These are phyloP conservation scores for Aspergillus cejpii DNA, from an alignment of 2,329 filamentous ascomycete species.

Conservation along the genomic window DNA sequence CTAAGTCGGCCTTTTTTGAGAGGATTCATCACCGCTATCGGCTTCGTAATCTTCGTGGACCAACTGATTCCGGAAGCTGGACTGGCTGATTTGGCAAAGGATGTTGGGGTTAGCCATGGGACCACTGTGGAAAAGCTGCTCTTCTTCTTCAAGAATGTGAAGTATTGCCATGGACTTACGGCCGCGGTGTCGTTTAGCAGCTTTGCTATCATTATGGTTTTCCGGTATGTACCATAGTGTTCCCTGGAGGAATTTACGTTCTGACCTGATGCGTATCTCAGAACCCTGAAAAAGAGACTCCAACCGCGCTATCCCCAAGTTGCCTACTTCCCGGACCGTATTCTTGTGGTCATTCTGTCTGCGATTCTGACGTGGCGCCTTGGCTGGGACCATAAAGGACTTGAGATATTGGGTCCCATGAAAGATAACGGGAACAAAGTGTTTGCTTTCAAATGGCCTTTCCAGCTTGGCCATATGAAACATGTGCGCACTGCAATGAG, in stretches of 20 bases:
- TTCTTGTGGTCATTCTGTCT: constrained; percentile 78
- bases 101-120: constrained; percentile 62
- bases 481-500: constrained; percentile 82
- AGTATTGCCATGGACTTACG: constrained; percentile 66
- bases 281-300: constrained; percentile 72
- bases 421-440: constrained; percentile 62
- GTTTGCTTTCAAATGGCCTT: constrained; percentile 82
- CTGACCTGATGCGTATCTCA: constrained; percentile 31
- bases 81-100: constrained; percentile 58
- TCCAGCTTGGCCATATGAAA: constrained; percentile 65
- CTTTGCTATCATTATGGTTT: constrained; percentile 85
- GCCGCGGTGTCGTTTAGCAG: constrained; percentile 68
- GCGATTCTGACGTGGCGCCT: constrained; percentile 71
- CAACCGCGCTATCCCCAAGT: constrained; percentile 72
- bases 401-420: constrained; percentile 77
- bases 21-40: constrained; percentile 95
- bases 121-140: constrained; percentile 79
- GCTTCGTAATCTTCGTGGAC: constrained; percentile 91
- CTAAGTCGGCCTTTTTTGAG: constrained; percentile 85
- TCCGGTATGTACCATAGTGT: constrained; percentile 51
- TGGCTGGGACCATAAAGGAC: constrained; percentile 69
- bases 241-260: neutral
- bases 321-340: constrained; percentile 86
- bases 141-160: constrained; percentile 65
- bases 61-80: constrained; percentile 89